Conservation (phyloP, 441 rosid species). For the Erodium texanum region DNA sequence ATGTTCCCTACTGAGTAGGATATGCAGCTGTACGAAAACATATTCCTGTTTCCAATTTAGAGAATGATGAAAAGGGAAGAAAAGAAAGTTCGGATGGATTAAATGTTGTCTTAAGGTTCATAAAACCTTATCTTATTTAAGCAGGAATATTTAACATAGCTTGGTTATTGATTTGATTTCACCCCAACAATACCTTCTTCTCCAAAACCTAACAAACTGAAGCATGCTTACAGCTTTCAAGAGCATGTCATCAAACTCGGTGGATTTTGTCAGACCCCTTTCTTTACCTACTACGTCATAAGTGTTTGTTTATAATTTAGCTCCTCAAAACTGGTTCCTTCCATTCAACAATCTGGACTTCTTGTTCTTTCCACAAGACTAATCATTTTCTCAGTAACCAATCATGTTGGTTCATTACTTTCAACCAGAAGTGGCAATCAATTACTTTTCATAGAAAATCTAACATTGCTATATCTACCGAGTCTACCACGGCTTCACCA, state of each 20-base stretch:
- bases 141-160: background rate
- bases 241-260: too few relatives aligned
- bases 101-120: background rate
- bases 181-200: constrained; percentile 2
- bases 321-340: too few relatives aligned
- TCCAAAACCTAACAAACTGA: background rate
- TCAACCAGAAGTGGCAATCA: background rate
- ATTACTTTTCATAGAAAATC: background rate
- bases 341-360: too few relatives aligned
- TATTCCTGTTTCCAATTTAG: background rate
- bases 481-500: background rate
- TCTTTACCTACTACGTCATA: too few relatives aligned
- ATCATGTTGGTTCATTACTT: background rate
- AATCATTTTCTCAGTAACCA: too few relatives aligned
- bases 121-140: background rate
- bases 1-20: background rate
- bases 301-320: too few relatives aligned
- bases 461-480: too few relatives aligned
- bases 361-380: too few relatives aligned
- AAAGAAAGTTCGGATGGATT: background rate
- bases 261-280: too few relatives aligned
- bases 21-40: background rate
- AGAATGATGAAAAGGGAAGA: background rate
- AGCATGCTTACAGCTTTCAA: background rate
- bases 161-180: background rate